A percentile compares a stretch with the other conserved stretches of the same genome.
phyloP scores from a whole-genome alignment of 495 filamentous ascomycete species.

The Amphirosellinia nigrospora region DNA sequence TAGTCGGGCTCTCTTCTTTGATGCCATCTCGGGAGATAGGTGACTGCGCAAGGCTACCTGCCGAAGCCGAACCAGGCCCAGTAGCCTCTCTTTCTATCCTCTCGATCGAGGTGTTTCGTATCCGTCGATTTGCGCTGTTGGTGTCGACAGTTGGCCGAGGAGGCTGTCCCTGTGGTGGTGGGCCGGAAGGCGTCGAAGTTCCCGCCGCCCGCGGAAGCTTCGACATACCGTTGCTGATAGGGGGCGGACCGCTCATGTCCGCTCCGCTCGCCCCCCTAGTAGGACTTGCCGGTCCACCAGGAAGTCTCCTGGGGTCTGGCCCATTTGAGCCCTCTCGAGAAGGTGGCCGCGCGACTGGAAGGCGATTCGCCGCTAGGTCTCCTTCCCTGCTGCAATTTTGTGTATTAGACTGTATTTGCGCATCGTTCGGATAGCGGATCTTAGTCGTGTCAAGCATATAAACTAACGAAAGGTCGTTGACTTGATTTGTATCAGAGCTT shows the following conservation, averaged over 20 bases:
- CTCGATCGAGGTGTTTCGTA: slow-evolving; percentile 50
- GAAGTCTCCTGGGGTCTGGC: slow-evolving; percentile 61
- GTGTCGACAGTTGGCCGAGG: slow-evolving; percentile 64
- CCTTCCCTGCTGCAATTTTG: slow-evolving; percentile 40
- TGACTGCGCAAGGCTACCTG: slow-evolving; percentile 55
- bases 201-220: slow-evolving; percentile 73
- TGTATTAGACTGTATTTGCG: slow-evolving; percentile 56
- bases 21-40: slow-evolving; percentile 59
- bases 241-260: slow-evolving; percentile 42
- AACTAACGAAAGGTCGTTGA: slow-evolving; percentile 82
- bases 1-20: slow-evolving; percentile 53
- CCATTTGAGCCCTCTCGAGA: slow-evolving; percentile 70
- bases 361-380: slow-evolving; percentile 50
- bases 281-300: slow-evolving; percentile 51
- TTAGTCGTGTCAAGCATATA: slow-evolving; percentile 95
- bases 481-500: slow-evolving; percentile 80
- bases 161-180: slow-evolving; percentile 85
- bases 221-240: slow-evolving; percentile 53
- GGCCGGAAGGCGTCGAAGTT: slow-evolving; percentile 76
- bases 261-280: slow-evolving; percentile 39
- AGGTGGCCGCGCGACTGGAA: slow-evolving; percentile 47
- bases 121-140: slow-evolving; percentile 36
- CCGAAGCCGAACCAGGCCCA: slow-evolving; percentile 34
- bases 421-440: slow-evolving; percentile 90
- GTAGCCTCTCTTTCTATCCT: slow-evolving; percentile 44